phyloP scores from a whole-genome alignment of 805 yeast species.

The Kodamaea sagamina region DNA sequence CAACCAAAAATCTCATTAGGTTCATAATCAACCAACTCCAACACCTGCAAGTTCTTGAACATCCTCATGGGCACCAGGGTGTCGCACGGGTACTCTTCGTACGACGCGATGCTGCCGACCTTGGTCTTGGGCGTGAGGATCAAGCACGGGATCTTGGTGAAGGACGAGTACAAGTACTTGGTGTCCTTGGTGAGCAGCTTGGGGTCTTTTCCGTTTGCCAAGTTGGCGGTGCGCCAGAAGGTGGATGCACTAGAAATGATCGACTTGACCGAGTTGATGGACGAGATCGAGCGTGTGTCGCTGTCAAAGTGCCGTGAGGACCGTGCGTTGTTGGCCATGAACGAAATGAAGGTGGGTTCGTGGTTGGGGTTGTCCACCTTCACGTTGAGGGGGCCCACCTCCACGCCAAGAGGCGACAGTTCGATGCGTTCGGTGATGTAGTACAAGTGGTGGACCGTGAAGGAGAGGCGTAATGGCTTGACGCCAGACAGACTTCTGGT shows the following conservation, averaged over 20 bases:
- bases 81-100: conserved; percentile 72
- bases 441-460: conserved; percentile 65
- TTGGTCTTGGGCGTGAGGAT: conserved; percentile 61
- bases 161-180: conserved; percentile 60
- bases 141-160: conserved; percentile 65
- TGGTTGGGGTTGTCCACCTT: conserved; percentile 58
- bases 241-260: conserved; percentile 44
- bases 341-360: conserved; percentile 57
- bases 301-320: conserved; percentile 41
- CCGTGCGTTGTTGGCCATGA: conserved; percentile 57
- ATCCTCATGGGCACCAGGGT: conserved; percentile 64
- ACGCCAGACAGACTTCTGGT: conserved; percentile 24
- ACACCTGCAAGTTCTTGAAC: conserved; percentile 62
- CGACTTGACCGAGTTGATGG: conserved; percentile 59
- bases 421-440: conserved; percentile 61
- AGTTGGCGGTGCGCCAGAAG: conserved; percentile 38
- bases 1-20: conserved; percentile 69
- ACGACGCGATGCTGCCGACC: conserved; percentile 57
- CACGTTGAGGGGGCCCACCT: conserved; percentile 63
- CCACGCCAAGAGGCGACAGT: conserved; percentile 46
- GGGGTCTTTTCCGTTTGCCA: conserved; percentile 37
- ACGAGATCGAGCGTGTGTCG: conserved; percentile 52
- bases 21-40: conserved; percentile 60
- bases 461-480: conserved; percentile 57
- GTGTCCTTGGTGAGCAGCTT: conserved; percentile 51